A percentile compares a stretch with the other conserved stretches of the same genome.
Conservation (phyloP, 345 rosid genomes). For the Syzygium oleosum region DNA sequence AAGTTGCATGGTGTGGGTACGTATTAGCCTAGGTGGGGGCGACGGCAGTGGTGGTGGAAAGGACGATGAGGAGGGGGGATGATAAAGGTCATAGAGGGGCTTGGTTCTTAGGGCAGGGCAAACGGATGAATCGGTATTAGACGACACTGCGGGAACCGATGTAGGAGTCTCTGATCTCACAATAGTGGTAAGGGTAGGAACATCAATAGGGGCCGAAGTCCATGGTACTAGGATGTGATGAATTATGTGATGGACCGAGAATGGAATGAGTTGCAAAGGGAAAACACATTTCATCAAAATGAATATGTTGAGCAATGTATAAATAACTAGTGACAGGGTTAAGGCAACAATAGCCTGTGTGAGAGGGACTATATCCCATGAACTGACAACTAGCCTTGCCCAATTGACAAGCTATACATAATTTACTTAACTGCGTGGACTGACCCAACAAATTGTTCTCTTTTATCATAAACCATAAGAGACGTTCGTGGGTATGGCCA, state of each 20-base stretch:
- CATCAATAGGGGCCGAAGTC: too few relatives aligned
- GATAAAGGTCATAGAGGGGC: too few relatives aligned
- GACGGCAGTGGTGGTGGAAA: too few relatives aligned
- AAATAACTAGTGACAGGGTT: background rate
- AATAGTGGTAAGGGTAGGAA: too few relatives aligned
- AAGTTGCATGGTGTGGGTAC: background rate
- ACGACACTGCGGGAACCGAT: rapidly evolving
- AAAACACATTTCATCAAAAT: background rate
- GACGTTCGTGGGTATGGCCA: background rate
- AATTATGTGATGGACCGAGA: background rate
- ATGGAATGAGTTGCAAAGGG: background rate
- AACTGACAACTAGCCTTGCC: background rate
- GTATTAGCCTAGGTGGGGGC: background rate
- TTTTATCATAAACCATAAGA: too few relatives aligned
- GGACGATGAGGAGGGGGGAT: too few relatives aligned
- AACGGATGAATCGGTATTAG: too few relatives aligned
- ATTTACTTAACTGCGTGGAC: rapidly evolving
- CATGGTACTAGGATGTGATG: too few relatives aligned
- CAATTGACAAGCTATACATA: background rate
- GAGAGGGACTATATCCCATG: background rate
- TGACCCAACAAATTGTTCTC: background rate
- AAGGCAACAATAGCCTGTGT: background rate
- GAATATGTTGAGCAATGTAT: background rate
- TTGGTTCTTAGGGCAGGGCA: too few relatives aligned
- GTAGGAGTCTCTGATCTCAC: too few relatives aligned